Base-by-base conservation (phyloP, 1,284 basidiomycete genomes). In the Naganishia sp. region DNA sequence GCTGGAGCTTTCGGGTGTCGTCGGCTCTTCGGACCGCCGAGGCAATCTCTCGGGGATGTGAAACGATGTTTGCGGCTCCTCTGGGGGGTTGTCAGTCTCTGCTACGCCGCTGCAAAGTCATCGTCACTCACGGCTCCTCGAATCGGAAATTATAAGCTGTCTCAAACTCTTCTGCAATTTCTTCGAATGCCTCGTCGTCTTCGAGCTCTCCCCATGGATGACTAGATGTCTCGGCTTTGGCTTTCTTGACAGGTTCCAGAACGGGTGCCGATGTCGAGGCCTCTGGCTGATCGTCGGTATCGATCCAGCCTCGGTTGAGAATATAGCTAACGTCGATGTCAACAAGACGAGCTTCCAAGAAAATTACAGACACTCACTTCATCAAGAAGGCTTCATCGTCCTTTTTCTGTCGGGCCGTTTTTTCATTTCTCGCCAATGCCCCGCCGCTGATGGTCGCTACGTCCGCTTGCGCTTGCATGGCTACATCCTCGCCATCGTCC, bases 221-320 rank as follows among this genome's bases (percentile, higher is more conserved):
- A 2, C 65, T 69, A 11, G 69, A 48, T 9, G 68, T 64, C n/a
- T 67, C 50, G n/a, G 55, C 56, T 10, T 61, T 63, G 16, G 68
- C 68, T 25, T 72, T 71, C 49, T 45, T 55, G 43, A 65, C 53
- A 36, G 49, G 65, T 45, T 70, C 52, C 33, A 48, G 23, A 15
- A 42, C 21, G 9, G 57, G 45, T 61, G 64, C 67, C 55, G 46
- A 53, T 2, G 69, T 67, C 11, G 59, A 72, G 3, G 70, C 73
- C 36, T 74, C 75, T 3, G 72, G 70, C 33, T 78, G 76, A 7
- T 69, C 74, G 13, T 81, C 69, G 0, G 85, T 85, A 79, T 96
- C 94, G 65, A 97, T 88, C 94, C 94, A 97, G 0, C 94, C 94
- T 45, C 94, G 90, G 77, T 94, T 93, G 23, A 95, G 82, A 69